Evolutionary conservation across 768 basidiomycete species (phyloP).

Genomic region (Suillus luteus): DNA sequence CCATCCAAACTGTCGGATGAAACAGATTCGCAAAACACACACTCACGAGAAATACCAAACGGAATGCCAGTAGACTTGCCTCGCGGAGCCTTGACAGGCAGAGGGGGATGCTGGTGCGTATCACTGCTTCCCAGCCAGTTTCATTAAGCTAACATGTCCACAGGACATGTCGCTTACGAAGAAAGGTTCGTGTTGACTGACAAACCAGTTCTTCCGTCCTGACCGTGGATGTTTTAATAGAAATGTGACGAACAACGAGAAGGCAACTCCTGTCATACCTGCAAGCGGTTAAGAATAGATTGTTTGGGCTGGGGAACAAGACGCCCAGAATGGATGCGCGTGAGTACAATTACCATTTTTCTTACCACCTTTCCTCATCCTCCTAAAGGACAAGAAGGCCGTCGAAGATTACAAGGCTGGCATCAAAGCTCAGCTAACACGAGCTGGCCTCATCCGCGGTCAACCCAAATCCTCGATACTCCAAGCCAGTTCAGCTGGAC

Average conservation of each 20-base stretch:
- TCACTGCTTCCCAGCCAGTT: constrained; percentile 9
- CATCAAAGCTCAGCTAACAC: constrained; percentile 79
- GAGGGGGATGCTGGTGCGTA: constrained; percentile 80
- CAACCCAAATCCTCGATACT: constrained; percentile 67
- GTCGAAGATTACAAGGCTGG: constrained; percentile 83
- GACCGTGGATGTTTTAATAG: constrained; percentile 37
- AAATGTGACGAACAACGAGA: constrained; percentile 90
- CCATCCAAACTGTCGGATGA: constrained; percentile 40
- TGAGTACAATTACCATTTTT: constrained; percentile 37
- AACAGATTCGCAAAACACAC: constrained; percentile 22
- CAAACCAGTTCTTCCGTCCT: not conserved
- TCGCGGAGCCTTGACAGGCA: constrained; percentile 55
- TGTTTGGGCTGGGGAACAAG: constrained; percentile 86
- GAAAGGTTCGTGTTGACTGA: constrained; percentile 59
- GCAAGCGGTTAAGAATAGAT: constrained; percentile 75
- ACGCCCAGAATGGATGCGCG: constrained; percentile 90
- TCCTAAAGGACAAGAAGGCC: constrained; percentile 71
- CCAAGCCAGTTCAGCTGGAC: constrained; percentile 32
- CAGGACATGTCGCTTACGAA: constrained; percentile 82
- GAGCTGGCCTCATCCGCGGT: constrained; percentile 79
- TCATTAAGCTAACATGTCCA: constrained; percentile 10
- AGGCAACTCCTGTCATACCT: constrained; percentile 79
- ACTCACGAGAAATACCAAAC: constrained; percentile 45
- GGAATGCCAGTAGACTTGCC: constrained; percentile 52
- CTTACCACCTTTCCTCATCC: constrained; percentile 20